These are phyloP conservation scores for Staphylotrichum tortipilum DNA, from an alignment of 495 filamentous ascomycete species.

Conservation along the genomic window DNA sequence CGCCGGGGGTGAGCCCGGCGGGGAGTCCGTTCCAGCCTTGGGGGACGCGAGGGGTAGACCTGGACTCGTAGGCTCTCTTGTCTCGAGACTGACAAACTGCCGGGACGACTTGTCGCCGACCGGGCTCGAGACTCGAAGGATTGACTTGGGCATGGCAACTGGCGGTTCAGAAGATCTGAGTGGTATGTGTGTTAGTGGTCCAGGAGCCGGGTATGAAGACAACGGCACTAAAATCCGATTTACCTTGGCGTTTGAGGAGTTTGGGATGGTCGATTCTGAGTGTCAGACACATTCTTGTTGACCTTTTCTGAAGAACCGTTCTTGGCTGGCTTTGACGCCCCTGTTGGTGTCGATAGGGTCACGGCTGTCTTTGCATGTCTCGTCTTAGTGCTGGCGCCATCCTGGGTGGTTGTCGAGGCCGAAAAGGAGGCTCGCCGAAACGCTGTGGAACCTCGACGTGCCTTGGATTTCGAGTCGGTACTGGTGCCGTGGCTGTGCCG, in stretches of 20 bases:
- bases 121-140: constrained; percentile 25
- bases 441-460: constrained; percentile 23
- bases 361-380: constrained; percentile 21
- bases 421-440: constrained; percentile 22
- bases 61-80: constrained; percentile 8
- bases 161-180: not conserved
- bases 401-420: constrained; percentile 10
- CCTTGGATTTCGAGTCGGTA: constrained; percentile 23
- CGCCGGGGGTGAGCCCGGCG: constrained; percentile 7
- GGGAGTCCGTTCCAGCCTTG: constrained; percentile 1
- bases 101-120: constrained; percentile 13
- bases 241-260: constrained; percentile 11
- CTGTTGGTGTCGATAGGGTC: constrained; percentile 12
- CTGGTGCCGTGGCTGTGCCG: constrained; percentile 24
- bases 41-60: not conserved
- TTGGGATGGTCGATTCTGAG: not conserved
- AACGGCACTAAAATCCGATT: not conserved
- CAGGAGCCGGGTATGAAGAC: too few species aligned
- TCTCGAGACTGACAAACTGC: constrained; percentile 8
- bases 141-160: constrained; percentile 20
- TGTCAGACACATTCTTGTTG: constrained; percentile 14
- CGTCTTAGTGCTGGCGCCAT: constrained; percentile 21
- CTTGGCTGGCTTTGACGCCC: constrained; percentile 16
- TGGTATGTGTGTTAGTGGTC: not conserved
- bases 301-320: constrained; percentile 18